Evolutionary conservation across 164 flowering plant species (phyloP).

Genomic region (Buxus sempervirens): DNA sequence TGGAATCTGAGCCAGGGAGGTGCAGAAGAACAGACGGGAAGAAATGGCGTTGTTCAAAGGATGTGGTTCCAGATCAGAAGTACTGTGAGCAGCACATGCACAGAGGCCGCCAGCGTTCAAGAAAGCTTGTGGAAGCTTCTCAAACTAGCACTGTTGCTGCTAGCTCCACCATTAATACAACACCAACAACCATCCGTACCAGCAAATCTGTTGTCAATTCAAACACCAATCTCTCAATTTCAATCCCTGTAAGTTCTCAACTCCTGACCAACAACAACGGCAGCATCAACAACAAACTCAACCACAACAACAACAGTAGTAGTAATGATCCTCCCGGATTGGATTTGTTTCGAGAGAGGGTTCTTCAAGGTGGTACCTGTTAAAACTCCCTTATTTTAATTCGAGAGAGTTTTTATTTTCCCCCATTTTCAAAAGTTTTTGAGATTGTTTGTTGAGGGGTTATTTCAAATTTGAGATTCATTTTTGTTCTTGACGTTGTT

Average conservation of each 20-base stretch:
- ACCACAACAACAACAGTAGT: conserved; percentile 2
- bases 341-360: conserved; percentile 29
- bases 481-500: neutral
- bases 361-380: conserved; percentile 27
- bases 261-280: conserved; percentile 14
- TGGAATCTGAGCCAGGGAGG: conserved; percentile 29
- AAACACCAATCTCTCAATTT: conserved; percentile 28
- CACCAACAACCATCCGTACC: neutral
- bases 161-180: neutral
- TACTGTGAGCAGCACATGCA: conserved; percentile 33
- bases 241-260: conserved; percentile 18
- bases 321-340: conserved; percentile 8
- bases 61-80: conserved; percentile 26
- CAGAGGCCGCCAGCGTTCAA: conserved; percentile 29
- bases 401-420: neutral
- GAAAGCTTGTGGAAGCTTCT: conserved; percentile 32
- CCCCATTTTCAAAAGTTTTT: neutral
- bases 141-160: neutral
- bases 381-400: neutral
- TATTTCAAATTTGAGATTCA: neutral
- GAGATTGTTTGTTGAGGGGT: neutral
- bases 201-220: neutral
- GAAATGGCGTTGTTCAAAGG: conserved; percentile 26
- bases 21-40: conserved; percentile 37
- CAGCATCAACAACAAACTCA: conserved; percentile 26